Evolutionary conservation across 2,329 filamentous ascomycete genomes (phyloP).

Genomic region (Ophiobolus disseminans): DNA sequence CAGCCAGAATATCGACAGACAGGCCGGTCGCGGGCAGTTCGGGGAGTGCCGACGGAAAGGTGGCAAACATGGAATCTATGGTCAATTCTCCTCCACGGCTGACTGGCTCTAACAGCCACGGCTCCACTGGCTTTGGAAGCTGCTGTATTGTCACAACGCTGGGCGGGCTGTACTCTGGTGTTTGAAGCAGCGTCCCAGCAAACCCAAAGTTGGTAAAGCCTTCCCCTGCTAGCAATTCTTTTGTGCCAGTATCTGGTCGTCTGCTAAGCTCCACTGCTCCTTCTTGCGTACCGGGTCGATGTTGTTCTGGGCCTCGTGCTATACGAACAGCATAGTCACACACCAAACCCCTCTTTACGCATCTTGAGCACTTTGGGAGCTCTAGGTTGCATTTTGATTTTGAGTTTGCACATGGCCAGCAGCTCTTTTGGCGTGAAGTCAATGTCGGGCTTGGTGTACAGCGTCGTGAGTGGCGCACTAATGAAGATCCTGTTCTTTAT

Average conservation of each 20-base stretch:
- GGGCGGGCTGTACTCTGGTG: too few relatives aligned
- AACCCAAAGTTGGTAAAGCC: background rate
- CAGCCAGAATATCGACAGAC: too few relatives aligned
- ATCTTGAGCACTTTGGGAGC: constrained; percentile 25
- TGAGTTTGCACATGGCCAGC: constrained; percentile 24
- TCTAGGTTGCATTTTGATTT: constrained; percentile 26
- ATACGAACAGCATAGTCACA: background rate
- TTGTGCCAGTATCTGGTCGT: background rate
- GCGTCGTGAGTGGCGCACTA: constrained; percentile 18
- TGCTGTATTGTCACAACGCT: too few relatives aligned
- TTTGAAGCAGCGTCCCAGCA: too few relatives aligned
- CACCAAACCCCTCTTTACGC: constrained; percentile 13
- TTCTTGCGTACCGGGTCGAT: background rate
- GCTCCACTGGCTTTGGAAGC: too few relatives aligned
- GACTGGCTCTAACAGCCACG: too few relatives aligned
- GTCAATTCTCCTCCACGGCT: too few relatives aligned
- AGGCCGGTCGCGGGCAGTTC: too few relatives aligned
- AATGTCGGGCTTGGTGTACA: constrained; percentile 23
- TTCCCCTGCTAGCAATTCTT: background rate
- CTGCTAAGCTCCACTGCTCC: background rate
- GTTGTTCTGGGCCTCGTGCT: background rate
- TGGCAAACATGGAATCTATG: too few relatives aligned
- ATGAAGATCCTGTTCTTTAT: background rate
- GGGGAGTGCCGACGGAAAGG: too few relatives aligned
- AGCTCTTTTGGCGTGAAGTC: constrained; percentile 27